Evolutionary conservation across 2,329 filamentous ascomycete genomes (phyloP).

Genomic region (Hymenoscyphus fraxineus): DNA sequence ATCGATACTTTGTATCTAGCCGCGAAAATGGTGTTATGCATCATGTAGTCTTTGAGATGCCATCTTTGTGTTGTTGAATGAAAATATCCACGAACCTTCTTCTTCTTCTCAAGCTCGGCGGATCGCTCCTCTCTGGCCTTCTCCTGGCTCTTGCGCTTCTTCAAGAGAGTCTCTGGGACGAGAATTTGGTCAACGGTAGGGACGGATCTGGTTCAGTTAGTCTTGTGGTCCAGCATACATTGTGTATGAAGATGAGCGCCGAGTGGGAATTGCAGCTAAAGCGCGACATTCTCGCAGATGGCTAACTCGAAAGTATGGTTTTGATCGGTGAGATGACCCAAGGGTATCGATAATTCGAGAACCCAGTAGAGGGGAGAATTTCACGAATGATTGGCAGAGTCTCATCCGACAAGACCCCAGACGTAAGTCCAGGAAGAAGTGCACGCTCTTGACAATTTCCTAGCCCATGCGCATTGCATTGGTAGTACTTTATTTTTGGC

Average conservation of each 20-base stretch:
- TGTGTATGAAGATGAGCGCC: constrained; percentile 66
- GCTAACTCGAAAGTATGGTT: constrained; percentile 73
- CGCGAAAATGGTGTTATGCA: constrained; percentile 81
- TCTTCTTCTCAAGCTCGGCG: constrained; percentile 78
- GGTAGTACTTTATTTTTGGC: constrained; percentile 36
- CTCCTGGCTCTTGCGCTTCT: constrained; percentile 99
- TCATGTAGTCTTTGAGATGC: constrained; percentile 57
- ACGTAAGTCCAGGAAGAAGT: constrained; percentile 48
- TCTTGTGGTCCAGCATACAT: constrained; percentile 64
- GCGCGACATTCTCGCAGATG: constrained; percentile 86
- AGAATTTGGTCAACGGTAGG: constrained; percentile 93
- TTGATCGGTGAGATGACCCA: constrained; percentile 68
- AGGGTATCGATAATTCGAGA: constrained; percentile 27
- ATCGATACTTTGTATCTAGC: constrained; percentile 88
- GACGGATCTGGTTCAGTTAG: constrained; percentile 82
- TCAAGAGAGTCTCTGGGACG: constrained; percentile 98
- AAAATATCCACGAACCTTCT: constrained; percentile 59
- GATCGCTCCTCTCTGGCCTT: constrained; percentile 91
- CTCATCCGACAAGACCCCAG: constrained; percentile 79
- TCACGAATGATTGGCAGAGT: constrained; percentile 33
- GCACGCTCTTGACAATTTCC: constrained; percentile 30
- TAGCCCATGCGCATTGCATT: constrained; percentile 15
- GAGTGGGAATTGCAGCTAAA: constrained; percentile 88
- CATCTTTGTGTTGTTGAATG: constrained; percentile 28
- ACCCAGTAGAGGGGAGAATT: constrained; percentile 18